Percentiles rank a stretch among this genome's conserved stretches.
These are phyloP conservation scores for Coniochaeta prunicola DNA, from an alignment of 2,329 filamentous ascomycete species.

Conservation along the genomic window DNA sequence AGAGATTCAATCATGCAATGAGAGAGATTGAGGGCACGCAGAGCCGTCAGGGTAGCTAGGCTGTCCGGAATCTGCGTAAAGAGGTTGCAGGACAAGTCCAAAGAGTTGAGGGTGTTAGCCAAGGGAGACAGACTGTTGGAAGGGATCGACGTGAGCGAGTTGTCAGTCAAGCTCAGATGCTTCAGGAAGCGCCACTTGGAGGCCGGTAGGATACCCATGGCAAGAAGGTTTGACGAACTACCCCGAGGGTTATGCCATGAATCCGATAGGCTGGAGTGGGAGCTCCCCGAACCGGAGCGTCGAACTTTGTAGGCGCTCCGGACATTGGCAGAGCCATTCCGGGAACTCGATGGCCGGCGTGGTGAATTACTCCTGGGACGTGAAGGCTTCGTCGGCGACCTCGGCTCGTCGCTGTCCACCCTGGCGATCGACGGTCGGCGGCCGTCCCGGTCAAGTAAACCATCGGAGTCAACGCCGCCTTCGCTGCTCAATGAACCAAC, in stretches of 20 bases:
- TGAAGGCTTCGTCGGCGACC: slow-evolving; percentile 33
- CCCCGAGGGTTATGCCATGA: slow-evolving; percentile 58
- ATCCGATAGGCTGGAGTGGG: slow-evolving; percentile 69
- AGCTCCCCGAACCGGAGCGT: slow-evolving; percentile 87
- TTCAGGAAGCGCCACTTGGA: slow-evolving; percentile 94
- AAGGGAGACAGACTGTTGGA: slow-evolving; percentile 71
- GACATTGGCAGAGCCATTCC: slow-evolving; percentile 60
- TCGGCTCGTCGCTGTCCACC: slow-evolving; percentile 40
- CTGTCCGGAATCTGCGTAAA: slow-evolving; percentile 94
- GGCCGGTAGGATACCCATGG: slow-evolving; percentile 64
- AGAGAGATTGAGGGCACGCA: slow-evolving; percentile 89
- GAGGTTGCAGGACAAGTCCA: slow-evolving; percentile 88
- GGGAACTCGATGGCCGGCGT: slow-evolving; percentile 65
- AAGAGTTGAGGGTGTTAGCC: slow-evolving; percentile 79
- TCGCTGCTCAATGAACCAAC: slow-evolving; percentile 55
- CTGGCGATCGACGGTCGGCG: slow-evolving; percentile 37
- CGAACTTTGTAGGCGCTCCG: slow-evolving; percentile 69
- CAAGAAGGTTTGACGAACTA: slow-evolving; percentile 72
- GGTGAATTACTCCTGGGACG: slow-evolving; percentile 76
- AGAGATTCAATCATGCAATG: slow-evolving; percentile 97
- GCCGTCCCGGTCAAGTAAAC: slow-evolving; percentile 24
- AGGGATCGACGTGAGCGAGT: slow-evolving; percentile 75
- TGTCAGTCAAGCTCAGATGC: slow-evolving; percentile 87
- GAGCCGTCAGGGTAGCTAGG: slow-evolving; percentile 72
- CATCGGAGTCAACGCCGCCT: slow-evolving; percentile 34